Evolutionary conservation across 805 yeast genomes (phyloP).

Genomic region (Metschnikowia reukaufii): DNA sequence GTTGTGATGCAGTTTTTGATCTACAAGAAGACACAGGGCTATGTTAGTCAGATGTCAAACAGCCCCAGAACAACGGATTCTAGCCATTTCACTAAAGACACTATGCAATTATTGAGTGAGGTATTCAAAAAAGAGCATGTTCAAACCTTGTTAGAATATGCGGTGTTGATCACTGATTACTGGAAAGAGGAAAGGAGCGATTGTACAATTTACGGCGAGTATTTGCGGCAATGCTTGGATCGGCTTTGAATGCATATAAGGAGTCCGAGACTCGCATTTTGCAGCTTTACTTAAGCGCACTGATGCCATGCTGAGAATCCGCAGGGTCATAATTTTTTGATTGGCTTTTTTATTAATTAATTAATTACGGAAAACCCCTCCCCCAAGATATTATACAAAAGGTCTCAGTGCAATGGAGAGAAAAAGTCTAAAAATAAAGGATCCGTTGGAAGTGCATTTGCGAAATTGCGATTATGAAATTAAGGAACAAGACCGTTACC

Average conservation of each 20-base stretch:
- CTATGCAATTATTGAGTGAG: background rate
- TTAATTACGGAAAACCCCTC: too few species aligned
- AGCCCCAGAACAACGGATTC: background rate
- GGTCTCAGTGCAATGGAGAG: background rate
- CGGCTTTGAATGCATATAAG: constrained; percentile 12
- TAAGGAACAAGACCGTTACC: constrained; percentile 44
- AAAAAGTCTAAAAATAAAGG: background rate
- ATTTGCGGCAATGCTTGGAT: constrained; percentile 17
- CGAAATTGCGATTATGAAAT: constrained; percentile 40
- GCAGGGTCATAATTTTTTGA: background rate
- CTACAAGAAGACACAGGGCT: constrained; percentile 29
- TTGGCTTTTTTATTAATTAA: background rate
- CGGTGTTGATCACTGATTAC: constrained; percentile 30
- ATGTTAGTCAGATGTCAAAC: constrained; percentile 14
- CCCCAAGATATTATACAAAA: background rate
- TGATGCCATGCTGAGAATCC: constrained; percentile 4
- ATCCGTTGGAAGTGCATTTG: constrained; percentile 8
- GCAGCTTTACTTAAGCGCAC: constrained; percentile 19
- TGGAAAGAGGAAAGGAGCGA: constrained; percentile 38
- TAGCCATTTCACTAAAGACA: background rate
- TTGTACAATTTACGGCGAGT: constrained; percentile 31
- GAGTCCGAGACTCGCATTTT: constrained; percentile 22
- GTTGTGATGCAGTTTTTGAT: constrained; percentile 30
- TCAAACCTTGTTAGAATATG: constrained; percentile 26
- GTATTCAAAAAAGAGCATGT: constrained; percentile 7